phyloP scores from a whole-genome alignment of 2,329 filamentous ascomycete genomes.

The Aspergillus intermedius region DNA sequence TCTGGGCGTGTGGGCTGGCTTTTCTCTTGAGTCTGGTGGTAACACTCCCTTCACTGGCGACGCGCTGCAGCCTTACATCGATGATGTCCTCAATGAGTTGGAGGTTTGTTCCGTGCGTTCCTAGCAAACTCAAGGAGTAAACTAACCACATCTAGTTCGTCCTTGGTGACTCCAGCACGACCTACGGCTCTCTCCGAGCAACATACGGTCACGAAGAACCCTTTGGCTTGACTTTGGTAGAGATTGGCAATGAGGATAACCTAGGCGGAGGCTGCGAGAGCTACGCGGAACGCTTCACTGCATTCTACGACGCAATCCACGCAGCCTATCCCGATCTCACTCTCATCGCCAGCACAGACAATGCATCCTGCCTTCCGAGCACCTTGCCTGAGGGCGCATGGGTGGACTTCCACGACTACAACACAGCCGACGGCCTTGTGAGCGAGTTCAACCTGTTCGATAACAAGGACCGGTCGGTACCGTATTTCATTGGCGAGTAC shows the following conservation, averaged over 20 bases:
- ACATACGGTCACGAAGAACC: slow-evolving; percentile 53
- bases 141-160: slow-evolving; percentile 40
- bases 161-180: slow-evolving; percentile 46
- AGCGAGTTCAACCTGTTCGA: slow-evolving; percentile 48
- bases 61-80: slow-evolving; percentile 49
- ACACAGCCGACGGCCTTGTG: slow-evolving; percentile 44
- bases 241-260: slow-evolving; percentile 61
- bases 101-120: slow-evolving; percentile 30
- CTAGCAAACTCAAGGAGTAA: neutral
- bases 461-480: slow-evolving; percentile 35
- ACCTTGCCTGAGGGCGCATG: slow-evolving; percentile 30
- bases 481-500: slow-evolving; percentile 21
- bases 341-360: slow-evolving; percentile 43
- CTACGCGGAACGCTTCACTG: slow-evolving; percentile 49
- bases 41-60: slow-evolving; percentile 41
- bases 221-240: slow-evolving; percentile 52
- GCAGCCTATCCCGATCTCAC: slow-evolving; percentile 49
- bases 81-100: slow-evolving; percentile 55
- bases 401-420: slow-evolving; percentile 48
- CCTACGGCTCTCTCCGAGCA: slow-evolving; percentile 52
- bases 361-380: slow-evolving; percentile 14
- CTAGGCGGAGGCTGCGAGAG: slow-evolving; percentile 44
- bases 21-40: slow-evolving; percentile 47
- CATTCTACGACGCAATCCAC: slow-evolving; percentile 53
- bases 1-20: slow-evolving; percentile 51